Base-by-base conservation (phyloP, 2,329 filamentous ascomycete genomes). In the Diaporthe capsici region DNA sequence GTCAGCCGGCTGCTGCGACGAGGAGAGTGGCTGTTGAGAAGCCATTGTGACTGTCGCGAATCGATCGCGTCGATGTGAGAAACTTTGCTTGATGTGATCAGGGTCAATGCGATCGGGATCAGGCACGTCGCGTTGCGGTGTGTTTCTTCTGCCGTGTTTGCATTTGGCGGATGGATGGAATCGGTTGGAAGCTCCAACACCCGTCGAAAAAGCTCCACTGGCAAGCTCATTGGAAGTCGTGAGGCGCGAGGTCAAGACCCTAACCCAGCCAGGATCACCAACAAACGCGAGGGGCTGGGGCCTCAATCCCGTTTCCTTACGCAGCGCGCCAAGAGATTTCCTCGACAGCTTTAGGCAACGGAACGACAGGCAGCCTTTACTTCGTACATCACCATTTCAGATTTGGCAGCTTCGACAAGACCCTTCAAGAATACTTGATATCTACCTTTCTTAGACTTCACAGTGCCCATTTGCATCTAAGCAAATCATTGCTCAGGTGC, bases 1-100 rank as follows among this genome's bases (percentile, higher is more conserved):
- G 82, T 92, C 90, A 75, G 90, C 91, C 77, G 90, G 90, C 83
- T 89, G 89, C 78, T 86, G 86, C 81, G 89, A 86, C 80, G 90
- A 88, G 61, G 86, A 87, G 78, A 92, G 82, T 75, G 88, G 80
- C 76, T 83, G 88, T 84, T 91, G 89, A 78, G 89, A 86, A 76
- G 90, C 87, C 90, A 91, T 91, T 44, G 42, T 60, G 63, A 70
- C 47, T 53, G 8, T 20, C 42, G 71, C 37, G 17, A 44, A 31
- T 31, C 31, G 49, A 49, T 61, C 42, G 37, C 44, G 25, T 65
- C 47, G 34, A 34, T 44, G 4, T 49, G 39, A n/a, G 39, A 3
- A 51, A 34, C 17, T 20, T 3, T 28, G 37, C 5, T 31, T n/a
- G n/a, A 22, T 60, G 55, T 75, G 76, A 77, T 77, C 73, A 53